Percentiles rank a stretch among this genome's conserved stretches.
Evolutionary conservation across 2,329 filamentous ascomycete genomes (phyloP).

Genomic region (Plectosphaerella cucumerina): DNA sequence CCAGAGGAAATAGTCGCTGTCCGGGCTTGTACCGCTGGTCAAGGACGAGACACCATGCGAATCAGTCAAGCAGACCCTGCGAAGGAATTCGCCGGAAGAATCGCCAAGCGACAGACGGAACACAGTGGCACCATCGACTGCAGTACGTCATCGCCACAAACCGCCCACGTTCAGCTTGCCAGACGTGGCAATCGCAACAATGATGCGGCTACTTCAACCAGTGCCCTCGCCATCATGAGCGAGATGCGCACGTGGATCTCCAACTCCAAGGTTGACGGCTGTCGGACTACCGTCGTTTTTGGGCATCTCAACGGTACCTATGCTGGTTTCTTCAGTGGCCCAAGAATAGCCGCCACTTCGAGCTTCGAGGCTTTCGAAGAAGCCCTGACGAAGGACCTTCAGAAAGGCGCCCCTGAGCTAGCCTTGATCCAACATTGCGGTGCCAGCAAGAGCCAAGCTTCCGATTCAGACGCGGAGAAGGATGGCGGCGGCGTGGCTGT

Average conservation of each 20-base stretch:
- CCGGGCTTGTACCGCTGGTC: neutral
- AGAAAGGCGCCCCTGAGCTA: neutral
- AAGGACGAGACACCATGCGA: neutral
- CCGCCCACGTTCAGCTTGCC: neutral
- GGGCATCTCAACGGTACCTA: neutral
- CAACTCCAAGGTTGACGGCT: no score
- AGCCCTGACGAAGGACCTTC: neutral
- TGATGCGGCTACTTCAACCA: no score
- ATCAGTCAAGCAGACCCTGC: neutral
- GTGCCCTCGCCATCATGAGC: no score
- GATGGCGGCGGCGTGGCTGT: no score
- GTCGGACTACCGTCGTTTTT: neutral
- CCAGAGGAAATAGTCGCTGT: neutral
- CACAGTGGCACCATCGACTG: neutral
- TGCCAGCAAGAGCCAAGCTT: neutral
- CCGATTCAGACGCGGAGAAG: no score
- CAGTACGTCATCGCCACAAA: neutral
- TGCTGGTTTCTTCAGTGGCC: neutral
- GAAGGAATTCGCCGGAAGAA: neutral
- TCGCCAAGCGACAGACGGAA: neutral
- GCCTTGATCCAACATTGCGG: constrained; percentile 4
- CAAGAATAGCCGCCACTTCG: neutral
- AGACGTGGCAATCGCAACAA: neutral
- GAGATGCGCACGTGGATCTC: no score
- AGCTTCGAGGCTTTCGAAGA: neutral